Base-by-base conservation (phyloP, 108 stramenopile species). In the Phaeodactylum tricornutum region DNA sequence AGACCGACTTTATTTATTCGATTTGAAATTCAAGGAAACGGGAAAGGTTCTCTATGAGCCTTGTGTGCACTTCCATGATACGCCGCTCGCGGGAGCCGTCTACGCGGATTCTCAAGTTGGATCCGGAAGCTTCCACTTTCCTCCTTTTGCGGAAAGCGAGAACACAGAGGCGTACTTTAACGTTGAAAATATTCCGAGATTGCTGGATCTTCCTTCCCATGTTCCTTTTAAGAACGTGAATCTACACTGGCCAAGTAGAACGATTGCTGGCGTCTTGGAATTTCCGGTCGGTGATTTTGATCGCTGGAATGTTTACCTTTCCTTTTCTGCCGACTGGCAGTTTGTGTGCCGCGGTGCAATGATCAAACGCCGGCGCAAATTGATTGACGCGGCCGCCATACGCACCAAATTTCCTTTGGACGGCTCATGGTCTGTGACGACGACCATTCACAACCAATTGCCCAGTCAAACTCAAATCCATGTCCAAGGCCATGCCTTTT, bases 1-100 rank as follows among this genome's bases (percentile, higher is more conserved):
- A 36, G 24, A 36, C 12, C n/a, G 20, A 4, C 16, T 52, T 4
- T 52, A 34, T 15, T 7, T 52, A 12, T 52, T 52, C 27, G 50
- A 52, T 38, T 33, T 52, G 21, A 8, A 20, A 20, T n/a, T 38
- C 14, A n/a, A 26, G 3, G 44, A 21, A 3, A 21, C 4, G 4
- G 4, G 44, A 45, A 45, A 26, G 23, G 44, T n/a, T 26, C 22
- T 21, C 25, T 16, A 4, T 26, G 21, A 45, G 4, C n/a, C 44
- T 8, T 45, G 15, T 45, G n/a, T 26, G 17, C 19, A 27, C 3
- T 26, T n/a, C 4, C n/a, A 45, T 45, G 44, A 15, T 16, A 8
- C 27, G 4, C 5, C 2, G 4, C 24, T 26, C 27, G 3, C 3
- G 23, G 33, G 9, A 34, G 9, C 14, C 33, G 14, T 9, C 33